Conservation (phyloP, 495 filamentous ascomycete species). For the Penicillium dipodomyicola region DNA sequence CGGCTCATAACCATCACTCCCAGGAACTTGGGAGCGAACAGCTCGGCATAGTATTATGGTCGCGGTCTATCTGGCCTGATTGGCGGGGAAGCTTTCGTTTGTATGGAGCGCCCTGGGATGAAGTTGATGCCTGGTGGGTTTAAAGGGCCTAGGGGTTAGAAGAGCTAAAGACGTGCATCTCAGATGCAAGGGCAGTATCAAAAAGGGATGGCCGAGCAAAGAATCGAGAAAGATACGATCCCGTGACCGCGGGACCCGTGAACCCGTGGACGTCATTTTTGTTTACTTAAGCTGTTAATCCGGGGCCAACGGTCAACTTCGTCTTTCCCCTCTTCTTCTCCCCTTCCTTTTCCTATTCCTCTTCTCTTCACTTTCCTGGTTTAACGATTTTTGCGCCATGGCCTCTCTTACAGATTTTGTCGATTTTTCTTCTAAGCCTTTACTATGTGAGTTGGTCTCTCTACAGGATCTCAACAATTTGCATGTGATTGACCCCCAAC, state of each 20-base stretch:
- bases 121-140: neutral
- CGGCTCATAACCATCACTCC: slow-evolving; percentile 38
- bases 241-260: slow-evolving; percentile 15
- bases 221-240: slow-evolving; percentile 13
- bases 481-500: slow-evolving; percentile 37
- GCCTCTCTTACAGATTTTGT: slow-evolving; percentile 40
- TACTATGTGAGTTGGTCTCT: slow-evolving; percentile 39
- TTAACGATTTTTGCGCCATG: slow-evolving; percentile 27
- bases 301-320: slow-evolving; percentile 1
- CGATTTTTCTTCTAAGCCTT: slow-evolving; percentile 44
- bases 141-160: neutral
- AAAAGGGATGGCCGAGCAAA: neutral
- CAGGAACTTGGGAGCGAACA: slow-evolving; percentile 22
- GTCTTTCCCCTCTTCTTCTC: slow-evolving; percentile 1
- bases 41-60: slow-evolving; percentile 16
- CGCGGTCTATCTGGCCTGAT: slow-evolving; percentile 2
- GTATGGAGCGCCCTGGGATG: neutral
- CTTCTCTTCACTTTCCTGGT: slow-evolving; percentile 15
- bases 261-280: slow-evolving; percentile 24
- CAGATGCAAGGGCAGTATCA: slow-evolving; percentile 1
- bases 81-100: neutral
- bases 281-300: slow-evolving; percentile 32
- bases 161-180: neutral
- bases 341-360: slow-evolving; percentile 13
- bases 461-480: slow-evolving; percentile 23